phyloP scores from a whole-genome alignment of 306 rosid genomes.

The Begonia masoniana region DNA sequence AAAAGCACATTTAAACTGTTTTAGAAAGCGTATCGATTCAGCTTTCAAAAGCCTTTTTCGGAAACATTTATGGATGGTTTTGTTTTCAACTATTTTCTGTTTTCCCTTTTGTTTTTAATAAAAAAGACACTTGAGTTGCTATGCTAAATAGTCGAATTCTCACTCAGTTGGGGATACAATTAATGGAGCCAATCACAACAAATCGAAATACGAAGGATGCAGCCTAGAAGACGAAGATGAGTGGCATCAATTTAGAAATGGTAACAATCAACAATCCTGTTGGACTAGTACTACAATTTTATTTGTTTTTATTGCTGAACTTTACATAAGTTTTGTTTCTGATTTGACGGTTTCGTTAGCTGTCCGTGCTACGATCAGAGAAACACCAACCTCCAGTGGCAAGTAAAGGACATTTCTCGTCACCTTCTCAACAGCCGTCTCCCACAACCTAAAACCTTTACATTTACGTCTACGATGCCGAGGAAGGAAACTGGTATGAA shows the following conservation, averaged over 20 bases:
- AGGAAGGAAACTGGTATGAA: conserved; percentile 51
- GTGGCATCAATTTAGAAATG: conserved; percentile 74
- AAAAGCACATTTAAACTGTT: too few species aligned
- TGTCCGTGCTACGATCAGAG: conserved; percentile 81
- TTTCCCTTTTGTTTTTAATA: neutral
- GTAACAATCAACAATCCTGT: conserved; percentile 18
- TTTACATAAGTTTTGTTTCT: conserved; percentile 12
- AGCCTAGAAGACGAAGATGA: conserved; percentile 80
- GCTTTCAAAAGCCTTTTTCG: neutral
- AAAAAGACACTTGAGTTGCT: neutral
- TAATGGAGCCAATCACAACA: conserved; percentile 38
- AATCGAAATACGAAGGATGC: conserved; percentile 62
- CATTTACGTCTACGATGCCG: conserved; percentile 68
- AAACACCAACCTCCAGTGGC: conserved; percentile 53
- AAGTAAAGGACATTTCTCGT: conserved; percentile 66
- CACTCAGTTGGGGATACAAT: conserved; percentile 83
- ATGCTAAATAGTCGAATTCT: conserved; percentile 10
- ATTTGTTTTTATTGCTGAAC: neutral
- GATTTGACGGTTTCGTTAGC: conserved; percentile 33
- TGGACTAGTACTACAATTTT: too few species aligned
- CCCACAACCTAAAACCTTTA: conserved; percentile 47
- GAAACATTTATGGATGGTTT: too few species aligned
- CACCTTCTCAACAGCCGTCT: conserved; percentile 46
- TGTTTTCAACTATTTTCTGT: too few species aligned
- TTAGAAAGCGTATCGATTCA: too few species aligned